Evolutionary conservation across 2,329 filamentous ascomycete genomes (phyloP).

Genomic region (Epichloe baconii): DNA sequence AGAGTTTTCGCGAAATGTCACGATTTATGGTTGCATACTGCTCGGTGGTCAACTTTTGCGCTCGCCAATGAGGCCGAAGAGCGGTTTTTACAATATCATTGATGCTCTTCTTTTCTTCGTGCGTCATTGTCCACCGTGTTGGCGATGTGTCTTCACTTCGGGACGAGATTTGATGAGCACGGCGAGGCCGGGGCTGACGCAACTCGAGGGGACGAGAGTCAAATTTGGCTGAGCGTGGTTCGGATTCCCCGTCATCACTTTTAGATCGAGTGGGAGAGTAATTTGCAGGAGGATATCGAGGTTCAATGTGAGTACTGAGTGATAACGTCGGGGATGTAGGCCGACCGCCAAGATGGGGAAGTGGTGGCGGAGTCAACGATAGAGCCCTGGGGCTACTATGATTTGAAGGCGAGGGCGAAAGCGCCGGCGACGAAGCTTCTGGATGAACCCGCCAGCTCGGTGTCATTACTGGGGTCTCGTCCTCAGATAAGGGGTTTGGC

Average conservation of each 20-base stretch:
- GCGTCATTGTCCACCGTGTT: slow-evolving; percentile 50
- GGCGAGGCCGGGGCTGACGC: slow-evolving; percentile 38
- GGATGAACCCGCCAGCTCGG: slow-evolving; percentile 18
- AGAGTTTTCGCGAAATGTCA: slow-evolving; percentile 75
- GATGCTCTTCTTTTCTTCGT: slow-evolving; percentile 76
- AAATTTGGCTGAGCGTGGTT: slow-evolving; percentile 17
- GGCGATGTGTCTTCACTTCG: slow-evolving; percentile 57
- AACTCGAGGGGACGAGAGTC: slow-evolving; percentile 30
- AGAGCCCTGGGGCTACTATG: slow-evolving; percentile 54
- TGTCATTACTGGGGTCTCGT: slow-evolving; percentile 28
- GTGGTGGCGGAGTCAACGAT: slow-evolving; percentile 57
- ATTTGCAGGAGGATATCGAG: slow-evolving; percentile 60
- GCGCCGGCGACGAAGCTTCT: slow-evolving; percentile 44
- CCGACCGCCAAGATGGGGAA: slow-evolving; percentile 36
- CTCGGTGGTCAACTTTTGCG: slow-evolving; percentile 68
- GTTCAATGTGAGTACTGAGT: slow-evolving; percentile 59
- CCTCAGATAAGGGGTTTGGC: slow-evolving; percentile 43
- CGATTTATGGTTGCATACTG: slow-evolving; percentile 90
- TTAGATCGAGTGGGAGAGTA: slow-evolving; percentile 48
- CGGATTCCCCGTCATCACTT: slow-evolving; percentile 34
- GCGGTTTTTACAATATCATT: slow-evolving; percentile 77
- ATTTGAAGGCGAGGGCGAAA: slow-evolving; percentile 52
- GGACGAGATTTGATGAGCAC: slow-evolving; percentile 26
- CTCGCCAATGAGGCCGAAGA: slow-evolving; percentile 71
- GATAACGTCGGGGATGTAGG: slow-evolving; percentile 53